Base-by-base conservation (phyloP, 306 rosid species). In the Citrullus colocynthis region DNA sequence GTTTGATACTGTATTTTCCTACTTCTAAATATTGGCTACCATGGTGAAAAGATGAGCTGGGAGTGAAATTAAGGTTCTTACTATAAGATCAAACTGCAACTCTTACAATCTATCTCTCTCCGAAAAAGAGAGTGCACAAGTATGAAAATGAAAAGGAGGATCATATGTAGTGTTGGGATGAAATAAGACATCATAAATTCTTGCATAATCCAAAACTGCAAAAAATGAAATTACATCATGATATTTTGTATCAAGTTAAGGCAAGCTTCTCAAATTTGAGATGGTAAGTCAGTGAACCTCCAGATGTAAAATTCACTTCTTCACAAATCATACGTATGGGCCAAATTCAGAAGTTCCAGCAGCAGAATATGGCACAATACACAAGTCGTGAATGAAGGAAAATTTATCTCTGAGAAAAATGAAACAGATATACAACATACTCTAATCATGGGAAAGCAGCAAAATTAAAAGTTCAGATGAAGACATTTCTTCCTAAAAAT, bases 21-120 rank as follows among this genome's bases (percentile, higher is more conserved):
- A 67, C 74, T 67, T 36, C 74, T 41, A 67, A 45, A 42, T 67
- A 66, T 66, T 39, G 24, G 75, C 74, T 69, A 42, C 54, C 56
- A 42, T 69, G 16, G 56, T 69, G 55, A 42, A 69, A 44, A 44
- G 34, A 42, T 42, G 56, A 20, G 18, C 75, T 20, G 56, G 75
- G 55, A 44, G 20, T 69, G n/a, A 66, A 66, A 9, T 6, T 16
- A n/a, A 39, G 74, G 18, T 39, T 58, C 34, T 39, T 17, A 49
- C 30, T 65, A 7, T 34, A 64, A 36, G 72, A 65, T 17, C 20
- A 65, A 64, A 65, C 6, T 65, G 28, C 49, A 65, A 64, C 49
- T 37, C 72, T 65, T 34, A 65, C 48, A 63, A 64, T 16, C 48
- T 64, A 13, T 10, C 17, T 10, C 69, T 30, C 20, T 13, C 34